Conservation (phyloP, 2,329 filamentous ascomycete species). For the Colletotrichum aenigma region DNA sequence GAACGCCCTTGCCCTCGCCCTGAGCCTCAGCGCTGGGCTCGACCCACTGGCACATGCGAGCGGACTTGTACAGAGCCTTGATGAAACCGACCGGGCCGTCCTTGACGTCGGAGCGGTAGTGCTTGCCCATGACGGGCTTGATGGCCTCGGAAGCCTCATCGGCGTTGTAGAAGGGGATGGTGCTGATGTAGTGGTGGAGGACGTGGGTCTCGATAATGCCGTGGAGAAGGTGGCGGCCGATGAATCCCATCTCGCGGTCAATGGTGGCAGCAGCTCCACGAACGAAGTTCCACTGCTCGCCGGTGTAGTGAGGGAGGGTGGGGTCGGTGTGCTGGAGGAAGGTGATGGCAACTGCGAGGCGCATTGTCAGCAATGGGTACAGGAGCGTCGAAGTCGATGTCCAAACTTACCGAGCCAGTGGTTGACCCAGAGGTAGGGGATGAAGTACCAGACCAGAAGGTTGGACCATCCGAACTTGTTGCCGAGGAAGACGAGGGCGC, state of each 20-base stretch:
- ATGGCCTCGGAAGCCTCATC: conserved; percentile 57
- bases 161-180: conserved; percentile 84
- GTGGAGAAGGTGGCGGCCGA: conserved; percentile 88
- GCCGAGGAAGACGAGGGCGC: conserved; percentile 70
- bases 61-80: conserved; percentile 77
- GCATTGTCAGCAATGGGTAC: neutral
- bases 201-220: conserved; percentile 98
- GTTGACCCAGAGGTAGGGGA: conserved; percentile 97
- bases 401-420: conserved; percentile 89
- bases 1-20: conserved; percentile 81
- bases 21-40: conserved; percentile 84
- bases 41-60: conserved; percentile 94
- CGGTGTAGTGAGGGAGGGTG: conserved; percentile 88
- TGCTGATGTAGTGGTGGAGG: conserved; percentile 95
- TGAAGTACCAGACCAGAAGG: conserved; percentile 90
- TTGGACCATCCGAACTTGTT: conserved; percentile 84
- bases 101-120: conserved; percentile 85
- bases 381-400: neutral
- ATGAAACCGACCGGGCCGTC: conserved; percentile 85
- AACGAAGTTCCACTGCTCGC: conserved; percentile 87
- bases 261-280: conserved; percentile 95
- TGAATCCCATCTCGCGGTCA: conserved; percentile 95
- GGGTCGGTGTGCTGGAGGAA: conserved; percentile 98
- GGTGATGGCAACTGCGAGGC: conserved; percentile 85
- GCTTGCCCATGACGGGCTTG: conserved; percentile 89